Conservation (phyloP, 306 rosid species). For the barrel medic (Medicago truncatula) region MtrunA17r5.0-ANR NC_053045.1:26656001-26656500, state of each 20-base stretch:
- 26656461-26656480: slow-evolving; percentile 42
- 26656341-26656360: neutral
- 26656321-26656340: slow-evolving; percentile 3
- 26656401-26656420: slow-evolving; percentile 41
- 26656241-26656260: neutral
- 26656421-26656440: slow-evolving; percentile 28
- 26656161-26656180: no score
- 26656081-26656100: no score
- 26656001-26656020: no score
- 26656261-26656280: slow-evolving; percentile 18
- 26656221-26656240: neutral
- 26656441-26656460: slow-evolving; percentile 31
- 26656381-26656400: slow-evolving; percentile 13
- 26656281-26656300: slow-evolving; percentile 1
- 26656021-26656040: no score
- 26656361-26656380: slow-evolving; percentile 17
- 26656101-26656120: no score
- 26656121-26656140: no score
- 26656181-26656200: neutral
- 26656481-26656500: slow-evolving; percentile 43
- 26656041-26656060: no score
- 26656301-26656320: slow-evolving; percentile 25
- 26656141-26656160: no score
- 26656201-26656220: neutral
- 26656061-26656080: no score